Percentiles rank a stretch among this genome's conserved stretches.
phyloP scores from a whole-genome alignment of 192 early-diverging fungal species.

The Coemansia sp. region DNA sequence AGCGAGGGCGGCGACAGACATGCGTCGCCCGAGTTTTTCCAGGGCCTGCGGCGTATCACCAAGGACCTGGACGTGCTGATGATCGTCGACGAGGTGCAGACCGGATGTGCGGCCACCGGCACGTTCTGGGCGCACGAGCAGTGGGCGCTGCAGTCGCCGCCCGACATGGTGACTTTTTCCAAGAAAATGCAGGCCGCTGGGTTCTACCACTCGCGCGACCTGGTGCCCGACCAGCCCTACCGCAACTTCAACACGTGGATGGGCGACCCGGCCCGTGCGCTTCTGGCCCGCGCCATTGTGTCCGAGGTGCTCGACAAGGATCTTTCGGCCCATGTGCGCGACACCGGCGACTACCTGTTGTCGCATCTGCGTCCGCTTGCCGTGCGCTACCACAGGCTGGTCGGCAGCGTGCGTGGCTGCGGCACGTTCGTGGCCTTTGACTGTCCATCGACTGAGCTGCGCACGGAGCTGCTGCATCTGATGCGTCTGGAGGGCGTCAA shows the following conservation, averaged over 20 bases:
- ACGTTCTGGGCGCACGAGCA: slow-evolving; percentile 75
- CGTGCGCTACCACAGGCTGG: slow-evolving; percentile 42
- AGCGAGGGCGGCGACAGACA: slow-evolving; percentile 69
- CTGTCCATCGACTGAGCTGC: slow-evolving; percentile 48
- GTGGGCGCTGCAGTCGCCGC: slow-evolving; percentile 63
- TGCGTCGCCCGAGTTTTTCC: slow-evolving; percentile 67
- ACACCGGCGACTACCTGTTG: slow-evolving; percentile 57
- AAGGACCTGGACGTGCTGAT: slow-evolving; percentile 57
- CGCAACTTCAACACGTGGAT: slow-evolving; percentile 78
- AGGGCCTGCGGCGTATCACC: slow-evolving; percentile 58
- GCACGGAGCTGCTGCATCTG: slow-evolving; percentile 55
- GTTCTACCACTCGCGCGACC: slow-evolving; percentile 59
- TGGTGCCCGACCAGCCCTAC: slow-evolving; percentile 61
- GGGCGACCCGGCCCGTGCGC: slow-evolving; percentile 66
- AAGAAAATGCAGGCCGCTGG: slow-evolving; percentile 78
- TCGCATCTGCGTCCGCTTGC: slow-evolving; percentile 54
- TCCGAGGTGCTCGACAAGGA: slow-evolving; percentile 57
- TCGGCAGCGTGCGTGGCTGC: slow-evolving; percentile 60
- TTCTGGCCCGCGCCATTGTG: slow-evolving; percentile 61
- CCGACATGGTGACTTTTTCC: slow-evolving; percentile 75
- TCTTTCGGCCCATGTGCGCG: slow-evolving; percentile 53
- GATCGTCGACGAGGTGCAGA: slow-evolving; percentile 81
- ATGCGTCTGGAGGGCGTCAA: slow-evolving; percentile 65
- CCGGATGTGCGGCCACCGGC: slow-evolving; percentile 69
- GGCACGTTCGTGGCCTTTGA: slow-evolving; percentile 74